Conservation (phyloP, 306 rosid species). For the Rosa rugosa region DNA sequence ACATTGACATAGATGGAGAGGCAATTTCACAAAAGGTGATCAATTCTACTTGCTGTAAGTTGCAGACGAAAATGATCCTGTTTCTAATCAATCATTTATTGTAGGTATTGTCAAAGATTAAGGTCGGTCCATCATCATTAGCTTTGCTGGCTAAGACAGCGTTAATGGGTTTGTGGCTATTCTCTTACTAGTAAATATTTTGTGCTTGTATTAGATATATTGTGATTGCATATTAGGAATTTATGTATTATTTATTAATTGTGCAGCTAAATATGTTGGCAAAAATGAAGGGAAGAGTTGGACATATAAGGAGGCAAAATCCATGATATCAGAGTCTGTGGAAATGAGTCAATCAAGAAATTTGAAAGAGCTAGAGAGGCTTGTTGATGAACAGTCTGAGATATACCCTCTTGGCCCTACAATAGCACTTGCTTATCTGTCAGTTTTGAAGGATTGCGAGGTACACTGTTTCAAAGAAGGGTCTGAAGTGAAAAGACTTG, state of each 20-base stretch:
- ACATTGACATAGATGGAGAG: constrained; percentile 57
- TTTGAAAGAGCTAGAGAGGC: constrained; percentile 69
- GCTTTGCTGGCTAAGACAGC: constrained; percentile 88
- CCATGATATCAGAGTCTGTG: constrained; percentile 76
- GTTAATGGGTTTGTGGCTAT: constrained; percentile 72
- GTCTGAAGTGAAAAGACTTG: constrained; percentile 83
- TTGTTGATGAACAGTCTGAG: constrained; percentile 75
- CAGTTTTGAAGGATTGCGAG: constrained; percentile 86
- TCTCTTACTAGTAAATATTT: constrained; percentile 10
- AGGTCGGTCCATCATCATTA: constrained; percentile 81
- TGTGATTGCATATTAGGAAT: constrained; percentile 21
- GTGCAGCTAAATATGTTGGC: constrained; percentile 80
- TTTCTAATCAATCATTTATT: constrained; percentile 38
- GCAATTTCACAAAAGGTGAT: constrained; percentile 65
- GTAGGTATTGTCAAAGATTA: constrained; percentile 80
- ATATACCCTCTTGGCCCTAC: constrained; percentile 91
- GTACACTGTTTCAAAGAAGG: constrained; percentile 78
- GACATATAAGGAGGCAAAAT: constrained; percentile 79
- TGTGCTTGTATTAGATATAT: constrained; percentile 23
- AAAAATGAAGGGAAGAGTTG: constrained; percentile 84
- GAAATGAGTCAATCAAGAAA: constrained; percentile 80
- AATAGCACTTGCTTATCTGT: constrained; percentile 75
- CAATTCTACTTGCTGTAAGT: constrained; percentile 10
- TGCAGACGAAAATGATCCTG: neutral
- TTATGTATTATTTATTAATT: constrained; percentile 26